A percentile compares a stretch with the other conserved stretches of the same genome.
Conservation (phyloP, 2,329 filamentous ascomycete genomes). For the Amesomyces nigricolor region DNA sequence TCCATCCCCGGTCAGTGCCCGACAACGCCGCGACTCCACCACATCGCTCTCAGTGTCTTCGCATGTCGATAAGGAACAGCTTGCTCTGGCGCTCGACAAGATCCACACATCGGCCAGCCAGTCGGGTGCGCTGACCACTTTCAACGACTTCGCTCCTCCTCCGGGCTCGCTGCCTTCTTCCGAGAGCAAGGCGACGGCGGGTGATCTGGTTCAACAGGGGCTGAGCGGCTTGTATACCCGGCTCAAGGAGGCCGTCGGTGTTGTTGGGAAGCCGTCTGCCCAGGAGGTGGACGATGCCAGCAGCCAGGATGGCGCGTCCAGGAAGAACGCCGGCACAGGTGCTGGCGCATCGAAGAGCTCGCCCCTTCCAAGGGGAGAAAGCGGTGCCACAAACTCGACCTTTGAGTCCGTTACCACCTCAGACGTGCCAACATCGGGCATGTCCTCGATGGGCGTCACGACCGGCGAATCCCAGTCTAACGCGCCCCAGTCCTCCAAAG, state of each 20-base stretch:
- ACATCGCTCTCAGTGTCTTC: conserved; percentile 43
- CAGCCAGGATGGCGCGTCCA: conserved; percentile 39
- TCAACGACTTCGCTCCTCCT: conserved; percentile 81
- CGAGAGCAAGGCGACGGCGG: conserved; percentile 65
- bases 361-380: conserved; percentile 28
- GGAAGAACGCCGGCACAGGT: conserved; percentile 38
- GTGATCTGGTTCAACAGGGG: conserved; percentile 75
- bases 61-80: conserved; percentile 64
- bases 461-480: conserved; percentile 40
- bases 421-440: conserved; percentile 33
- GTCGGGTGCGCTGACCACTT: conserved; percentile 79
- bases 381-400: conserved; percentile 30
- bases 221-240: conserved; percentile 85
- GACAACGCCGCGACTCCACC: conserved; percentile 35
- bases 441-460: conserved; percentile 34
- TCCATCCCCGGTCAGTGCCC: conserved; percentile 14
- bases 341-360: conserved; percentile 35
- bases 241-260: conserved; percentile 75
- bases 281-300: conserved; percentile 37
- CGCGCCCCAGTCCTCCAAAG: conserved; percentile 40
- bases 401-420: conserved; percentile 31
- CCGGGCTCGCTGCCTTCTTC: conserved; percentile 51
- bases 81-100: conserved; percentile 73
- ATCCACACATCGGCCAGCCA: conserved; percentile 88
- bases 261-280: conserved; percentile 42